A percentile compares a stretch with the other conserved stretches of the same genome.
Evolutionary conservation across 2,329 filamentous ascomycete species (phyloP).

Genomic region (Cercospora brassicicola): DNA sequence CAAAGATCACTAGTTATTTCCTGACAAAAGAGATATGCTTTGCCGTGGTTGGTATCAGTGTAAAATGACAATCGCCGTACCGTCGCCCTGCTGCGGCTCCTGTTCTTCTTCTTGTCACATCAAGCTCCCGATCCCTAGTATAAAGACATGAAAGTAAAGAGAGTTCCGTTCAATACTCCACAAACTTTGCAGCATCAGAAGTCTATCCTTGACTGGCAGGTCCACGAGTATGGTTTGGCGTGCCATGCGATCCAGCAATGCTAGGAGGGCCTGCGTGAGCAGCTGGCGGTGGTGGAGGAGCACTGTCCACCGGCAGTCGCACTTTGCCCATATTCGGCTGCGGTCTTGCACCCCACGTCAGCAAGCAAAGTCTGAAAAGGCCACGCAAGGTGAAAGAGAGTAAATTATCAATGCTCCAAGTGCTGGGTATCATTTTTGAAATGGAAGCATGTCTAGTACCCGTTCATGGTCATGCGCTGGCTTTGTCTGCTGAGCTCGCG

Average conservation of each 20-base stretch:
- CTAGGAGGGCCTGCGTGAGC: conserved; percentile 1
- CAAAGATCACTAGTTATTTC: conserved; percentile 4
- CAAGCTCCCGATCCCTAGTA: conserved; percentile 9
- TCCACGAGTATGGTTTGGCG: conserved; percentile 29
- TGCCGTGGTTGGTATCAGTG: conserved; percentile 19
- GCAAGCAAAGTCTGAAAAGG: conserved; percentile 19
- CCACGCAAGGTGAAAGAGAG: conserved; percentile 5
- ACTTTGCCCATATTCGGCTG: conserved; percentile 9
- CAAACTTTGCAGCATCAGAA: conserved; percentile 20
- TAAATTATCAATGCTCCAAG: conserved; percentile 27
- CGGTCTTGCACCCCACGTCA: conserved; percentile 19
- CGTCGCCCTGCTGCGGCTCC: conserved; percentile 8
- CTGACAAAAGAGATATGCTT: conserved; percentile 21
- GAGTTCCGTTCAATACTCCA: conserved; percentile 18
- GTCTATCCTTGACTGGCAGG: conserved; percentile 31
- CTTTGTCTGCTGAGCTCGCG: conserved; percentile 95
- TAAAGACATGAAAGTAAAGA: conserved; percentile 17
- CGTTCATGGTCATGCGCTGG: conserved; percentile 98
- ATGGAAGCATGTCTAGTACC: conserved; percentile 65
- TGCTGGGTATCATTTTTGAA: conserved; percentile 24
- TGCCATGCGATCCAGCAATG: conserved; percentile 17
- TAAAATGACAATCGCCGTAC: conserved; percentile 14
- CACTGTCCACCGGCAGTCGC: conserved; percentile 1
- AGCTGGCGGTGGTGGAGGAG: background rate
- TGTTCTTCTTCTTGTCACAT: background rate